Evolutionary conservation across 768 basidiomycete species (phyloP), one percentile per base, ranked within the genome.

Genomic region (Termitomyces sp.): DNA sequence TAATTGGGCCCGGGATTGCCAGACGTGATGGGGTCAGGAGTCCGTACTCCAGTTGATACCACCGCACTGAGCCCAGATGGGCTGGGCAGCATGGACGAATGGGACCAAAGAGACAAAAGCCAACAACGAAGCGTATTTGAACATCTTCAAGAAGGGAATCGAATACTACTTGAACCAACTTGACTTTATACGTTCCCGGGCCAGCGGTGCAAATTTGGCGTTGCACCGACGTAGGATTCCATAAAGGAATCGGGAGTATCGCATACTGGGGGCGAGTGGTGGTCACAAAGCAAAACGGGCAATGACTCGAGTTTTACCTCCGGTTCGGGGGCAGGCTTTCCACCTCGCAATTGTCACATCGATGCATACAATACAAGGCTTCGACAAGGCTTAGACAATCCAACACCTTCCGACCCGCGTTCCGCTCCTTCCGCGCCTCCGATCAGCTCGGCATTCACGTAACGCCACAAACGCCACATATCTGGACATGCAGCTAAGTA

Each of bases 1-100:
- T 82, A 86, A 78, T 85, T 86, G 28, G n/a, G n/a, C n/a, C n/a
- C n/a, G n/a, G 79, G 61, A 74, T 88, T 79, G 53, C 81, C 81
- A 64, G 81, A 78, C 28, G 85, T 87, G 70, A 86, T 79, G 9
- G 86, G 84, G 73, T 88, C 87, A 64, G 86, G 84, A 50, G 71
- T 70, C 18, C 81, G 61, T 71, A 84, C 82, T 71, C 81, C 81
- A 83, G 58, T 70, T 73, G 57, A 74, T 74, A 45, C 83, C 84
- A 69, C 84, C 83, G 65, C 84, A 87, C 66, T 86, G 85, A 7
- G 77, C 81, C 49, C 70, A 86, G 39, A 79, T 51, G 16, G 79
- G 73, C 38, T 73, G 66, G 53, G 78, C 76, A 57, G 81, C 84
- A 56, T 69, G 63, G 38, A 78, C 79, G 63, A 82, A 72, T 55